Evolutionary conservation across 495 filamentous ascomycete genomes (phyloP).

Genomic region (Daldinia bambusicola): DNA sequence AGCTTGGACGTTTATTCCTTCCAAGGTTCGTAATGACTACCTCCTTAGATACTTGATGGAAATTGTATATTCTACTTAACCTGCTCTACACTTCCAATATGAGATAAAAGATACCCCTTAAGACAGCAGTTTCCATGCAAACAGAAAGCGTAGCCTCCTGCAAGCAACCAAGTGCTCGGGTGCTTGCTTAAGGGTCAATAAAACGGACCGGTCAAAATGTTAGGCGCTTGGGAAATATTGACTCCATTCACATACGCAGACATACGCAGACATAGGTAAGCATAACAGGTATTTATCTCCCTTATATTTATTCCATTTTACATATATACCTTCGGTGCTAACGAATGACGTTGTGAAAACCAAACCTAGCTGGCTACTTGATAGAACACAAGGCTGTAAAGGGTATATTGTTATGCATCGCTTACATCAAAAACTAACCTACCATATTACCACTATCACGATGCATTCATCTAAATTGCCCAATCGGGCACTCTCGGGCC

Average conservation of each 20-base stretch:
- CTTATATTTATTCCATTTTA: constrained; percentile 14
- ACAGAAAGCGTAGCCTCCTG: background rate
- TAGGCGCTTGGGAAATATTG: background rate
- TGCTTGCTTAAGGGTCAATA: constrained; percentile 19
- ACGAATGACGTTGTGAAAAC: constrained; percentile 24
- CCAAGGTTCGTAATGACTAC: no score
- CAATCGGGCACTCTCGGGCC: constrained; percentile 37
- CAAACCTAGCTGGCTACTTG: constrained; percentile 7
- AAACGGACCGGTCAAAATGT: background rate
- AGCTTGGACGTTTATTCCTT: no score
- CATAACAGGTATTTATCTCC: background rate
- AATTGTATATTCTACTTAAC: no score
- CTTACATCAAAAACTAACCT: constrained; percentile 25
- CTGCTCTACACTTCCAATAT: no score
- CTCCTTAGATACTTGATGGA: no score
- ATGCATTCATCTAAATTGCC: constrained; percentile 34
- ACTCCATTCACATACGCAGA: background rate
- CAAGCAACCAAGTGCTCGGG: background rate
- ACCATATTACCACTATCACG: constrained; percentile 15
- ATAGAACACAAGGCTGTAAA: constrained; percentile 9
- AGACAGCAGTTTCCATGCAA: background rate
- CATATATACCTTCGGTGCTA: background rate
- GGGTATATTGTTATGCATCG: constrained; percentile 27
- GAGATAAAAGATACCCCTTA: background rate
- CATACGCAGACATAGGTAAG: no score